phyloP scores from a whole-genome alignment of 164 flowering plant species.

The Kingdonia uniflora region DNA sequence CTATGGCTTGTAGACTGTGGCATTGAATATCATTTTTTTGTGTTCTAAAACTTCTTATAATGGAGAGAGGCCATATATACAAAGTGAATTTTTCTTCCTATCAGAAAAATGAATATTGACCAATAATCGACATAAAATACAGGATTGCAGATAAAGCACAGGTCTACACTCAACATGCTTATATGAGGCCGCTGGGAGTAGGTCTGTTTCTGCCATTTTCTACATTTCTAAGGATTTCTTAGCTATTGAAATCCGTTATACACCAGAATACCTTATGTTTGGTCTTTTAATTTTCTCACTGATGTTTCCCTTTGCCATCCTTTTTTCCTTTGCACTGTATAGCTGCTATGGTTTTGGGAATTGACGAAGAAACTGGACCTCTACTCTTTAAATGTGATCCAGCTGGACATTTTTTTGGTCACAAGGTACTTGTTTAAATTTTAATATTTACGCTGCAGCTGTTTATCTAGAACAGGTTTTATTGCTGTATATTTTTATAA shows the following conservation, averaged over 20 bases:
- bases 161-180: slow-evolving; percentile 96
- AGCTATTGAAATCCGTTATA: not conserved
- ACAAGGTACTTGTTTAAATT: slow-evolving; percentile 47
- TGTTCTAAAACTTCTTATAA: no score
- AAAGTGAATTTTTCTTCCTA: no score
- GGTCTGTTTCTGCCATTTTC: slow-evolving; percentile 33
- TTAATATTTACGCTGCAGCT: not conserved
- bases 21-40: no score
- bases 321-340: slow-evolving; percentile 11
- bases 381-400: slow-evolving; percentile 96
- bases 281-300: not conserved
- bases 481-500: no score
- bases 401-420: slow-evolving; percentile 96
- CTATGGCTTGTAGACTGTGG: no score
- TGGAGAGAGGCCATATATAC: no score
- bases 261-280: no score
- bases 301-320: not conserved
- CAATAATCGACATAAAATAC: slow-evolving; percentile 6
- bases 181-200: slow-evolving; percentile 99
- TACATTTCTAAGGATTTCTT: not conserved
- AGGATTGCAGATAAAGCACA: slow-evolving; percentile 99
- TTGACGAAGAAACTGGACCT: slow-evolving; percentile 93
- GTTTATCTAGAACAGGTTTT: no score
- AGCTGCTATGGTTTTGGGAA: slow-evolving; percentile 95
- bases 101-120: not conserved